Conservation (phyloP, 2,329 filamentous ascomycete species). For the Exophiala viscosa region DNA sequence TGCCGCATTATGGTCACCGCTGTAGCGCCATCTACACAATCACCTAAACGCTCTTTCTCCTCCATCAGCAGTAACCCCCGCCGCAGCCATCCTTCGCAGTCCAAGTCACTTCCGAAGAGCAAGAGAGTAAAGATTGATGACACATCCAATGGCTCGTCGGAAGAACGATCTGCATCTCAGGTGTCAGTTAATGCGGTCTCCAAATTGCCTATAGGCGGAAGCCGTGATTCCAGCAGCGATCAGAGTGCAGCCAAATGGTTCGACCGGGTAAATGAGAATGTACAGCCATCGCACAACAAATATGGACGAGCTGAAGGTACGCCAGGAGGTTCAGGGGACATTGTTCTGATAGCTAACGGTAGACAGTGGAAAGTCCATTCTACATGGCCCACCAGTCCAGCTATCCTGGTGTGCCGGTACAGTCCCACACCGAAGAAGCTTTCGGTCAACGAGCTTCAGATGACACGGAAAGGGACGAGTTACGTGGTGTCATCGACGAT, state of each 20-base stretch:
- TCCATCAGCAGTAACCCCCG: constrained; percentile 10
- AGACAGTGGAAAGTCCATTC: constrained; percentile 37
- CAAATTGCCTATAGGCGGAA: constrained; percentile 5
- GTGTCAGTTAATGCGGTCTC: neutral
- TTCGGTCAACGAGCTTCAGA: constrained; percentile 28
- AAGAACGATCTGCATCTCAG: neutral
- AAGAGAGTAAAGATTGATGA: constrained; percentile 21
- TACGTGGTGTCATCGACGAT: constrained; percentile 80
- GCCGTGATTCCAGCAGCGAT: constrained; percentile 23
- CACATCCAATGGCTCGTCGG: constrained; percentile 1
- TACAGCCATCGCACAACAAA: constrained; percentile 6
- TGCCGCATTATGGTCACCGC: constrained; percentile 20
- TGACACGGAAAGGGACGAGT: constrained; percentile 67
- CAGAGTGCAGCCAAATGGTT: constrained; percentile 28
- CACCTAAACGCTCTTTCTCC: constrained; percentile 18
- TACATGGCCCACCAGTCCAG: constrained; percentile 30
- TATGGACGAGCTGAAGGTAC: constrained; percentile 8
- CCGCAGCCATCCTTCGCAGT: constrained; percentile 14
- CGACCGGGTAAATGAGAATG: constrained; percentile 23
- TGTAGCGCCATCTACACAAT: constrained; percentile 6
- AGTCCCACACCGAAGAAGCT: constrained; percentile 25
- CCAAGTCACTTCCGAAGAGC: constrained; percentile 17
- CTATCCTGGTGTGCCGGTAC: constrained; percentile 16
- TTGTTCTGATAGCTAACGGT: constrained; percentile 1
- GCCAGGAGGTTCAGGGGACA: neutral